A percentile compares a stretch with the other conserved stretches of the same genome.
phyloP scores from a whole-genome alignment of 306 rosid species.

The Herpetospermum pedunculosum region DNA sequence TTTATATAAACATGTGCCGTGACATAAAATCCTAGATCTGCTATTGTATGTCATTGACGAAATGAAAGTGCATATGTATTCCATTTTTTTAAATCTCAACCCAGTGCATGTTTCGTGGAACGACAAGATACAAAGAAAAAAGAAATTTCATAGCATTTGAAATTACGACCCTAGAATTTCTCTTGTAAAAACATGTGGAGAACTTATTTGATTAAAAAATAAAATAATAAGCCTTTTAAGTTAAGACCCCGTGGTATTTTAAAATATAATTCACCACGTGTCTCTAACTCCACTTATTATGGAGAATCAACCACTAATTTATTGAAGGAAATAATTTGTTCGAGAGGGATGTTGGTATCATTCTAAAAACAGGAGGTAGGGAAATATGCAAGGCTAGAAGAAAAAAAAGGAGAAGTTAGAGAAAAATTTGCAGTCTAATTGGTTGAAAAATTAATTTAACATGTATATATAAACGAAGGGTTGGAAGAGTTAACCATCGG shows the following conservation, averaged over 20 bases:
- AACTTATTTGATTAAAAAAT: background rate
- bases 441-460: constrained; percentile 8
- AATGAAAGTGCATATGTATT: too few species aligned
- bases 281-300: background rate
- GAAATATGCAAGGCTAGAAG: background rate
- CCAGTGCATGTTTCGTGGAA: too few species aligned
- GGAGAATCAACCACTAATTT: background rate
- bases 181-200: too few species aligned
- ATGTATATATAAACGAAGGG: constrained; percentile 26
- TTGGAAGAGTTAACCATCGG: background rate
- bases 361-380: background rate
- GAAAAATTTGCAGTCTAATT: background rate
- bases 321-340: background rate
- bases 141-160: too few species aligned
- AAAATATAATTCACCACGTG: background rate
- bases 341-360: background rate
- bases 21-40: too few species aligned
- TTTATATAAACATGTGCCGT: too few species aligned
- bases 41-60: too few species aligned
- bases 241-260: background rate
- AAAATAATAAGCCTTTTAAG: background rate
- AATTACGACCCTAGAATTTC: too few species aligned
- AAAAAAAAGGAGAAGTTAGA: background rate
- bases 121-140: too few species aligned
- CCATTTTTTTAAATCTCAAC: too few species aligned